phyloP scores from a whole-genome alignment of 2,329 filamentous ascomycete genomes.

The Juglanconis oblonga region DNA sequence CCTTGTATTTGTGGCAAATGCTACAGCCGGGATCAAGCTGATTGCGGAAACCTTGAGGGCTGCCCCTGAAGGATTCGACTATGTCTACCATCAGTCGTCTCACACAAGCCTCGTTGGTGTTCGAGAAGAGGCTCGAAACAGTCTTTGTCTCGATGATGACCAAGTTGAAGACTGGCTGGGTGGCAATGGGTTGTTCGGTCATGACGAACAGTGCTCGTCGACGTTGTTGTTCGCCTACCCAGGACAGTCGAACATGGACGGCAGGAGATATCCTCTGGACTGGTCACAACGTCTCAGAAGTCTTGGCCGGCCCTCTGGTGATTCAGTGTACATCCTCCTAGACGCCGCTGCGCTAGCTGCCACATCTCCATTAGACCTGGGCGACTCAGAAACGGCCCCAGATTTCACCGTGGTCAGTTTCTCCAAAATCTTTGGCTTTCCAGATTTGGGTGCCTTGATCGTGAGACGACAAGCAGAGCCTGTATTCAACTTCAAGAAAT shows the following conservation, averaged over 20 bases:
- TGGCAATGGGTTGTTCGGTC: conserved; percentile 31
- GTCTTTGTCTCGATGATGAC: conserved; percentile 63
- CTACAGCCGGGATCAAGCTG: conserved; percentile 84
- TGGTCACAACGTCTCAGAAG: conserved; percentile 58
- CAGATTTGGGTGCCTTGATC: conserved; percentile 82
- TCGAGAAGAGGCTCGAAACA: conserved; percentile 65
- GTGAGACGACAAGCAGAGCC: conserved; percentile 68
- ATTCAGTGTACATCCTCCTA: conserved; percentile 64
- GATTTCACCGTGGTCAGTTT: conserved; percentile 88
- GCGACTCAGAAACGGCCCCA: conserved; percentile 58
- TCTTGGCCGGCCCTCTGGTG: neutral
- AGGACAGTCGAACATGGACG: conserved; percentile 92
- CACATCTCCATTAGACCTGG: conserved; percentile 72
- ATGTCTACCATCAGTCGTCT: conserved; percentile 77
- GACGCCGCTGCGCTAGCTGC: conserved; percentile 82
- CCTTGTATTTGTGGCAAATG: conserved; percentile 83
- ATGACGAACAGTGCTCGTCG: conserved; percentile 19
- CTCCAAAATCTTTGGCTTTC: conserved; percentile 98
- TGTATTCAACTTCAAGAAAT: conserved; percentile 65
- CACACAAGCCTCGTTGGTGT: conserved; percentile 87
- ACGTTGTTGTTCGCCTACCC: conserved; percentile 71
- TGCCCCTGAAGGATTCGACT: conserved; percentile 69
- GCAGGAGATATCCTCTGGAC: conserved; percentile 66
- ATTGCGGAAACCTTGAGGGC: conserved; percentile 73
- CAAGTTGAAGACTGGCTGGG: conserved; percentile 66